Evolutionary conservation across 129 eudicot species (phyloP), one percentile per base, ranked within the genome.

Genomic region (Centrapalus pauciflorus): DNA sequence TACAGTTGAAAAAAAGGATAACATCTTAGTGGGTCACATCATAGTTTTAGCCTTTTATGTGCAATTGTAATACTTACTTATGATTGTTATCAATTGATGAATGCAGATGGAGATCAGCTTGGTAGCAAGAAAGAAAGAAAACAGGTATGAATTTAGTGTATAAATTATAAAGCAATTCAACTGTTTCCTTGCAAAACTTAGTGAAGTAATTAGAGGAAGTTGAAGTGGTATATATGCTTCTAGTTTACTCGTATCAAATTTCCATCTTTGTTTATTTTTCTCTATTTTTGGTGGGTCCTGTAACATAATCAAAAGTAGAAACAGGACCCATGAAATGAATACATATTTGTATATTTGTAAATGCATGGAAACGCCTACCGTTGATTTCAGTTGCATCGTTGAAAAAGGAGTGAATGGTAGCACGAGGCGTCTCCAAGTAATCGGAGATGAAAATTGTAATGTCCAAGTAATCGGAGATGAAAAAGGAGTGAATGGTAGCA

Each of bases 41-140:
- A 19, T 20, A 41, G 43, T 12, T 56, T 26, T 24, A 37, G 52
- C 34, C n/a, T n/a, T n/a, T n/a, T n/a, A n/a, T 16, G 16, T 16
- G 10, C 1, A 24, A 3, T 21, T 61, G 20, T 25, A 69, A 17
- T 13, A 63, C 77, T 73, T 62, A 79, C 83, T 73, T 61, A 8
- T 72, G 50, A 28, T 28, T 48, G 24, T 1, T 20, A 61, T 35
- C 17, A 7, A 67, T 43, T 75, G 61, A 16, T n/a, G 17, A 33
- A 57, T 61, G 57, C 23, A 63, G 40, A 69, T 20, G 17, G 61
- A 25, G 41, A 55, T 11, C 19, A 45, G 21, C n/a, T n/a, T 45
- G 52, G n/a, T 7, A 65, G 20, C 41, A 28, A 65, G n/a, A n/a
- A n/a, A 21, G 37, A 65, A 65, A 35, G 34, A 8, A 10, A 38